These are phyloP conservation scores for Globisporangium nagaii DNA, from an alignment of 352 stramenopile species.

Conservation along the genomic window DNA sequence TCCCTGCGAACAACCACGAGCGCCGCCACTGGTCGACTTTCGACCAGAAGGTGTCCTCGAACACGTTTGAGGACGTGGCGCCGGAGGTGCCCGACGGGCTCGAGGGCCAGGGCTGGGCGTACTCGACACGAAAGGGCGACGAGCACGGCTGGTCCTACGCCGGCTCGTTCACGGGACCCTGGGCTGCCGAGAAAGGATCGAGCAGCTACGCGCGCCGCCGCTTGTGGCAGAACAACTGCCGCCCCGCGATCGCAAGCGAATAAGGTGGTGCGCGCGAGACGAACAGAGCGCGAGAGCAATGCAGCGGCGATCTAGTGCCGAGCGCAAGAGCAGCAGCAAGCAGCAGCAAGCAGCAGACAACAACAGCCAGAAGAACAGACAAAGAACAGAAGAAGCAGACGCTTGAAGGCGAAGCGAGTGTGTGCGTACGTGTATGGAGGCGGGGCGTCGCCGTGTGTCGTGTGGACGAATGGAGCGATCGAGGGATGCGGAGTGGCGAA, in stretches of 20 bases:
- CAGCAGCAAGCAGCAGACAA: background rate
- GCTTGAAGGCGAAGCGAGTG: background rate
- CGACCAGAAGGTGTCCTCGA: slow-evolving; percentile 49
- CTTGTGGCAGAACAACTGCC: slow-evolving; percentile 72
- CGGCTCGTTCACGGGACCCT: slow-evolving; percentile 57
- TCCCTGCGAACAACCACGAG: slow-evolving; percentile 42
- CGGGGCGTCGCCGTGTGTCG: background rate
- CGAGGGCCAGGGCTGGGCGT: slow-evolving; percentile 56
- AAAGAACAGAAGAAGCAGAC: background rate
- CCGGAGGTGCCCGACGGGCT: slow-evolving; percentile 42
- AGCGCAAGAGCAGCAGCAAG: too few species aligned
- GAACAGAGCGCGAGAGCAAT: background rate
- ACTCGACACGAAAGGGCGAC: slow-evolving; percentile 59
- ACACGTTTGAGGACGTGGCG: slow-evolving; percentile 63
- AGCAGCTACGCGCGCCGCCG: slow-evolving; percentile 44
- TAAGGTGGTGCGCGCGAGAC: slow-evolving; percentile 3
- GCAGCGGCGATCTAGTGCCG: background rate
- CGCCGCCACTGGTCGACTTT: slow-evolving; percentile 51
- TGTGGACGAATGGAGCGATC: background rate
- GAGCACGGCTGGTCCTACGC: slow-evolving; percentile 70
- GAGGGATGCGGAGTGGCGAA: too few species aligned
- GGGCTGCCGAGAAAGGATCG: slow-evolving; percentile 21
- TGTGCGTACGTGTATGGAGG: background rate
- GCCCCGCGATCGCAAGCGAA: slow-evolving; percentile 38
- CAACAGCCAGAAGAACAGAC: background rate